A percentile compares a stretch with the other conserved stretches of the same genome.
phyloP scores from a whole-genome alignment of 805 yeast species.

The Yarrowia hollandica region DNA sequence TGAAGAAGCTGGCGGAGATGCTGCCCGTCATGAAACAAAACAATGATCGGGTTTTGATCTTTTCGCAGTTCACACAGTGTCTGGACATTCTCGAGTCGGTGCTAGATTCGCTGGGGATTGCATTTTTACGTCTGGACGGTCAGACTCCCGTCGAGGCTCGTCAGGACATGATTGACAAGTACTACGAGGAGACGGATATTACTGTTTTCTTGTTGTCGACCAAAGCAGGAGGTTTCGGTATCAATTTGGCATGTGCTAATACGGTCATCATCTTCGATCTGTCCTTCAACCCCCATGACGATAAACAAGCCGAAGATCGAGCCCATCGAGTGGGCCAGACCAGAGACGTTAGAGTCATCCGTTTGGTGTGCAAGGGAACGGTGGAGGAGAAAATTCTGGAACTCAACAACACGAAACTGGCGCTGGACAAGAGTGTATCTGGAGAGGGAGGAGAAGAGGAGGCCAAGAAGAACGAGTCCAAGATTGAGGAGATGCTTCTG shows the following conservation, averaged over 20 bases:
- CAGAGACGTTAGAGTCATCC: conserved; percentile 73
- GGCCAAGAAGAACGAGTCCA: conserved; percentile 32
- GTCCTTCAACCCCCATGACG: conserved; percentile 97
- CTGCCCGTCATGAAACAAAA: conserved; percentile 56
- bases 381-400: conserved; percentile 87
- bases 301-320: conserved; percentile 97
- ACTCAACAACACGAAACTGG: conserved; percentile 86
- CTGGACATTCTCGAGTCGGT: conserved; percentile 83
- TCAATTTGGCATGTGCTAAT: conserved; percentile 92
- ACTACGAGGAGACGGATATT: conserved; percentile 75
- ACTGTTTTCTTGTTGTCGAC: conserved; percentile 89
- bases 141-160: conserved; percentile 88
- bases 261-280: conserved; percentile 89
- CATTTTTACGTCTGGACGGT: conserved; percentile 90
- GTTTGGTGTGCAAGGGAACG: conserved; percentile 69
- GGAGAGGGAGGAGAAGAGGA: conserved; percentile 42
- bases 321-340: conserved; percentile 97
- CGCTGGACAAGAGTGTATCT: conserved; percentile 60
- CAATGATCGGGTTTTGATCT: conserved; percentile 71
- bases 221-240: conserved; percentile 98
- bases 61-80: conserved; percentile 90
- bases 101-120: conserved; percentile 59
- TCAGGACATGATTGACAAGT: conserved; percentile 87
- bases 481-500: conserved; percentile 24
- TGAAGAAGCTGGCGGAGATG: conserved; percentile 55